phyloP scores from a whole-genome alignment of 768 basidiomycete genomes.

The Postia placenta region DNA sequence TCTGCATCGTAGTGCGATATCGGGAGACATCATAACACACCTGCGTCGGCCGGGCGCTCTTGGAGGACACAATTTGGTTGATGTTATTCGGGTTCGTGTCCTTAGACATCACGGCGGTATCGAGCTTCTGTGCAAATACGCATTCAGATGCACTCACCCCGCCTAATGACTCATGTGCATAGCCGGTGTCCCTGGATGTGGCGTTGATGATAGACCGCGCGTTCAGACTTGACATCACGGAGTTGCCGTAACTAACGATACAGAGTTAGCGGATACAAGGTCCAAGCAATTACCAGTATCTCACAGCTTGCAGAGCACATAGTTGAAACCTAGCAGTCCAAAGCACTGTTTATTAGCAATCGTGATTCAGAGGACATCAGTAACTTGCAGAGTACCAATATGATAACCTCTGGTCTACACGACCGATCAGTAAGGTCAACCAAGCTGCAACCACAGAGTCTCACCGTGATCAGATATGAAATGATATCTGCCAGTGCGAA shows the following conservation, averaged over 20 bases:
- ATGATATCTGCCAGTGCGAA: slow-evolving; percentile 28
- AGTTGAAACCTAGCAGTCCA: slow-evolving; percentile 25
- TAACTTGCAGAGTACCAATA: not conserved
- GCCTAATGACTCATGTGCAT: not conserved
- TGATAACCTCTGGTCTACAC: not conserved
- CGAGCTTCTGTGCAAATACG: not conserved
- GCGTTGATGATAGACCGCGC: slow-evolving; percentile 8
- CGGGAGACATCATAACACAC: not conserved
- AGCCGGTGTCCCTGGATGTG: not conserved
- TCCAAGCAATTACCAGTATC: not conserved
- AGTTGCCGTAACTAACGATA: slow-evolving; percentile 24
- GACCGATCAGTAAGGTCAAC: not conserved
- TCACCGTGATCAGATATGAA: not conserved
- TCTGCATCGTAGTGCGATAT: not conserved
- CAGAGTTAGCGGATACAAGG: not conserved
- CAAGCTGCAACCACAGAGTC: not conserved
- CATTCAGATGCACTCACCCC: not conserved
- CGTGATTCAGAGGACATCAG: not conserved
- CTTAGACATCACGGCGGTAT: too few species aligned
- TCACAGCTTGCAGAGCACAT: slow-evolving; percentile 25
- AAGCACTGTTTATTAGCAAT: too few species aligned
- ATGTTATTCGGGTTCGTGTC: too few species aligned
- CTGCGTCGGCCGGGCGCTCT: not conserved
- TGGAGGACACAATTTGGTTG: not conserved
- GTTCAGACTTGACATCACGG: slow-evolving; percentile 28